Percentiles rank a stretch among this genome's conserved stretches.
Conservation (phyloP, 2,329 filamentous ascomycete genomes). For the Calonectria pseudoreteaudii region DNA sequence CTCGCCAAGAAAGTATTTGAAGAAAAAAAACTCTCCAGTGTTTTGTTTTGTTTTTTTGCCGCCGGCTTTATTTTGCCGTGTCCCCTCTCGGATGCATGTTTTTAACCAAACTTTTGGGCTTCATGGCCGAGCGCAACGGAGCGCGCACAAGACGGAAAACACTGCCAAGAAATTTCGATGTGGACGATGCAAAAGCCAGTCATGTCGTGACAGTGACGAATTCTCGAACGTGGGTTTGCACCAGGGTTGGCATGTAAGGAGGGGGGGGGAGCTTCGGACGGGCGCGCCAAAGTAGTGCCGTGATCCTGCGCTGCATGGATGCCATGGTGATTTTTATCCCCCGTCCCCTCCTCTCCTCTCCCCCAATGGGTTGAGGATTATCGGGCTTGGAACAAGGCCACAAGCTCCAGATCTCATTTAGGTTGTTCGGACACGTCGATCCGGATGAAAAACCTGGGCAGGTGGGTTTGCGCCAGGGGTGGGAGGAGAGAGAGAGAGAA, state of each 20-base stretch:
- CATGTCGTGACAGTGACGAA: not conserved
- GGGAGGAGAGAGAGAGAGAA: not conserved
- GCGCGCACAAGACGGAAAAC: too few species aligned
- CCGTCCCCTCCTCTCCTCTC: too few species aligned
- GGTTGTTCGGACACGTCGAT: constrained; percentile 12
- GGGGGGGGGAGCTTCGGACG: not conserved
- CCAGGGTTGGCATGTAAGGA: not conserved
- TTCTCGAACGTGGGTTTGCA: not conserved
- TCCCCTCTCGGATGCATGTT: too few species aligned
- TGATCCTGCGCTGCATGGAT: not conserved
- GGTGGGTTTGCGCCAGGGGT: not conserved
- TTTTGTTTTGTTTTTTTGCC: not conserved
- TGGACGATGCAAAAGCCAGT: not conserved
- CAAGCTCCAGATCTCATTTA: constrained; percentile 3
- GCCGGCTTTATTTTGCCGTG: not conserved
- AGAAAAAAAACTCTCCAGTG: too few species aligned
- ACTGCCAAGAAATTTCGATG: not conserved
- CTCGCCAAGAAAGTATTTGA: not conserved
- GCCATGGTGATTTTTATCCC: not conserved
- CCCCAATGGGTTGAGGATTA: not conserved
- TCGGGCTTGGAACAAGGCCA: not conserved
- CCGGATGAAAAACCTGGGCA: constrained; percentile 5
- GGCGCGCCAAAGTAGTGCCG: not conserved
- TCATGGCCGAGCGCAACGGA: not conserved
- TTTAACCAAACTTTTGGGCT: not conserved